phyloP scores from a whole-genome alignment of 1,284 basidiomycete genomes.

The Nidula niveotomentosa region DNA sequence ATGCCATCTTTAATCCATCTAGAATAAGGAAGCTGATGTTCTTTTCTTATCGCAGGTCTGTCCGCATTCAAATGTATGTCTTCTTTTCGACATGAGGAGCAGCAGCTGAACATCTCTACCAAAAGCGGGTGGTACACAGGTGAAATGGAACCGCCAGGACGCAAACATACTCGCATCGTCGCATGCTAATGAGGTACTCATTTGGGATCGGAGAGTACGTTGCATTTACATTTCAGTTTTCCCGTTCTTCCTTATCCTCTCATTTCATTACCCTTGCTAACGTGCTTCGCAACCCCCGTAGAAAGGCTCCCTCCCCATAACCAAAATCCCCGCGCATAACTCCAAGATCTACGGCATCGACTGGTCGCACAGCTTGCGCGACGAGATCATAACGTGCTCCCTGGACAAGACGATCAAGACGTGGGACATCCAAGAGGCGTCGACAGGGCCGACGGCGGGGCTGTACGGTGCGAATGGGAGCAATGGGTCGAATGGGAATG shows the following conservation, averaged over 20 bases:
- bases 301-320: conserved; percentile 88
- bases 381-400: conserved; percentile 88
- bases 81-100: neutral
- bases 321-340: conserved; percentile 75
- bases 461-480: too few relatives aligned
- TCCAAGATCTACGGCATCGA: conserved; percentile 96
- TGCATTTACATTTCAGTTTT: conserved; percentile 3
- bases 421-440: conserved; percentile 56
- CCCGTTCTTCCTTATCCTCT: neutral
- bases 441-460: neutral
- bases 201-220: conserved; percentile 84
- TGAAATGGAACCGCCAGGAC: conserved; percentile 93
- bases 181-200: conserved; percentile 79
- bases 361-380: conserved; percentile 78
- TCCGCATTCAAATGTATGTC: conserved; percentile 72
- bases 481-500: too few relatives aligned
- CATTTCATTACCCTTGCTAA: neutral
- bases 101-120: conserved; percentile 4
- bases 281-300: conserved; percentile 25
- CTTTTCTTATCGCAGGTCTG: conserved; percentile 39
- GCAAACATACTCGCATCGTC: conserved; percentile 86
- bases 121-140: conserved; percentile 85
- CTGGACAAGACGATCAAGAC: conserved; percentile 92
- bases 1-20: too few relatives aligned
- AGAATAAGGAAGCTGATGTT: too few relatives aligned